Conservation (phyloP, 2,329 filamentous ascomycete genomes). For the Phialemonium atrogriseum region DNA sequence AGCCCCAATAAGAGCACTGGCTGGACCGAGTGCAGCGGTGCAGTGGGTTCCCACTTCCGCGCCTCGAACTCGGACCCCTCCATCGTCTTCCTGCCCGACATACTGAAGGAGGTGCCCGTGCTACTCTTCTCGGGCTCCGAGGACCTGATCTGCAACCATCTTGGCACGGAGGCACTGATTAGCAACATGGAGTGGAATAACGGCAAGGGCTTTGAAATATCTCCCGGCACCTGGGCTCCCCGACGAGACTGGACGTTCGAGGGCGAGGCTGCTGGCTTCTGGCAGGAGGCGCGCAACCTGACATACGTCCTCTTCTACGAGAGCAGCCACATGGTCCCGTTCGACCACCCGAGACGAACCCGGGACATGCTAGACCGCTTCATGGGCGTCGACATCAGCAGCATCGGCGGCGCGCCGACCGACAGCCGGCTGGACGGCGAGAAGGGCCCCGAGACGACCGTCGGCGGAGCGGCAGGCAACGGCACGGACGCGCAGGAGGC, state of each 20-base stretch:
- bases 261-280: conserved; percentile 78
- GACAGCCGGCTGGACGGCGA: conserved; percentile 81
- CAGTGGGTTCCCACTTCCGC: conserved; percentile 65
- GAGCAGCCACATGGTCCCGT: conserved; percentile 96
- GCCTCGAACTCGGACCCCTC: conserved; percentile 65
- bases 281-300: conserved; percentile 88
- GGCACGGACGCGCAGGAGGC: conserved; percentile 55
- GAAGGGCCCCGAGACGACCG: conserved; percentile 68
- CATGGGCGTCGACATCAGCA: conserved; percentile 84
- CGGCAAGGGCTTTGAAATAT: conserved; percentile 81
- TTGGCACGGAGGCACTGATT: conserved; percentile 88
- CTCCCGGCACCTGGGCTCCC: conserved; percentile 84
- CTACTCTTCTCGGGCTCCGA: conserved; percentile 89
- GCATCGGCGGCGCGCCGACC: conserved; percentile 71
- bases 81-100: conserved; percentile 63
- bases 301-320: conserved; percentile 96
- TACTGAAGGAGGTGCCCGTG: conserved; percentile 70
- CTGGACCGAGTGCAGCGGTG: conserved; percentile 84
- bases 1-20: conserved; percentile 73
- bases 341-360: conserved; percentile 77
- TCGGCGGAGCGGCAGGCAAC: conserved; percentile 57
- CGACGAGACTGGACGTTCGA: conserved; percentile 92
- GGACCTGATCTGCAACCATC: conserved; percentile 94
- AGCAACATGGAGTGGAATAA: conserved; percentile 87
- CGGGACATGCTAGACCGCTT: conserved; percentile 98